phyloP scores from a whole-genome alignment of 2,329 filamentous ascomycete genomes.

The Xylaria digitata region DNA sequence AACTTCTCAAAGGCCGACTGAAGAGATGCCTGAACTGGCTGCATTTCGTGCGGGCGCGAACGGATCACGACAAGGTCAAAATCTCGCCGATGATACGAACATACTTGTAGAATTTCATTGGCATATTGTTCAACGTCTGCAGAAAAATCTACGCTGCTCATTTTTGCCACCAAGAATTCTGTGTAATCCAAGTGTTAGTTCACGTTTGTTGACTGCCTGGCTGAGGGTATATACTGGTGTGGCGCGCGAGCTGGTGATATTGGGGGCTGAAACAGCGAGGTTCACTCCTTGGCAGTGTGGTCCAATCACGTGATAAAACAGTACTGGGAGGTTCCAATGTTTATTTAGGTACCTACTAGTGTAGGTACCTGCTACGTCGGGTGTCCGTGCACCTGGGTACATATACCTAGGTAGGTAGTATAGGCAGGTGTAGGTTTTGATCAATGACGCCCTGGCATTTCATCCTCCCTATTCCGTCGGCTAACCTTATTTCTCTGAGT shows the following conservation, averaged over 20 bases:
- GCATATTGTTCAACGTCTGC: constrained; percentile 22
- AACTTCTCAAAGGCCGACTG: constrained; percentile 39
- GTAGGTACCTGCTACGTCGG: background rate
- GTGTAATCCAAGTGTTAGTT: background rate
- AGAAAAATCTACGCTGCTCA: constrained; percentile 6
- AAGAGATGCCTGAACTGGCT: constrained; percentile 39
- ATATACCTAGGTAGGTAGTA: background rate
- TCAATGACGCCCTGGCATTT: constrained; percentile 11
- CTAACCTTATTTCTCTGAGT: constrained; percentile 9
- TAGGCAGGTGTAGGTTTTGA: background rate
- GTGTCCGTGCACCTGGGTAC: background rate
- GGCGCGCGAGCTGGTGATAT: too few species aligned
- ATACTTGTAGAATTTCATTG: constrained; percentile 37
- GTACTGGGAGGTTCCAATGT: too few species aligned
- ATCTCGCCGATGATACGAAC: constrained; percentile 41
- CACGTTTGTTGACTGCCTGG: background rate
- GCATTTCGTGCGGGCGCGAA: constrained; percentile 39
- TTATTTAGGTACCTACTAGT: background rate
- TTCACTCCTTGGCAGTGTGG: too few species aligned
- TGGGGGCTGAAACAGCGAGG: too few species aligned
- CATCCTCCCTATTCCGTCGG: constrained; percentile 8
- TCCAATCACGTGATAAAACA: too few species aligned
- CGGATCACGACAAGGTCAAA: constrained; percentile 38
- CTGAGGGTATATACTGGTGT: background rate
- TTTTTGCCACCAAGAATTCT: constrained; percentile 13